These are phyloP conservation scores for Cucurbita ficifolia DNA, from an alignment of 306 rosid species.

Conservation along the genomic window DNA sequence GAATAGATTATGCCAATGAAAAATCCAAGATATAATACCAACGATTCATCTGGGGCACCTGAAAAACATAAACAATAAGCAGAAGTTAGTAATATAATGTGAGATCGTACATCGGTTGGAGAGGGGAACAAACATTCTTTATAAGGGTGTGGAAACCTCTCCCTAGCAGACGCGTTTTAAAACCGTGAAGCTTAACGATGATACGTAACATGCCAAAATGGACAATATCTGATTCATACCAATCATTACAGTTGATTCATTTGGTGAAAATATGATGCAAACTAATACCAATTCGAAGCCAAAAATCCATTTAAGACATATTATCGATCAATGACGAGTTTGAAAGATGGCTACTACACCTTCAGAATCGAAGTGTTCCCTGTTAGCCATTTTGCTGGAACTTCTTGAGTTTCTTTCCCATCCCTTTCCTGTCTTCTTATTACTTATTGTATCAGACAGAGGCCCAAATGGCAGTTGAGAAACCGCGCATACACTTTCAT, in stretches of 20 bases:
- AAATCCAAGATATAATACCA: conserved; percentile 55
- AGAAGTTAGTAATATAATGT: not conserved
- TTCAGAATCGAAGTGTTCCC: conserved; percentile 18
- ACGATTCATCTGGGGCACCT: not conserved
- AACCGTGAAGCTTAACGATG: too few species aligned
- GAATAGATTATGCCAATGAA: conserved; percentile 50
- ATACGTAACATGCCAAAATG: too few species aligned
- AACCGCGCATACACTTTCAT: conserved; percentile 23
- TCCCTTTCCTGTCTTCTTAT: conserved; percentile 21
- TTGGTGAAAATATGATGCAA: too few species aligned
- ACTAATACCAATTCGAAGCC: too few species aligned
- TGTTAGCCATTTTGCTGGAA: conserved; percentile 7
- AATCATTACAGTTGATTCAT: too few species aligned
- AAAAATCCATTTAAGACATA: too few species aligned
- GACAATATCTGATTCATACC: too few species aligned
- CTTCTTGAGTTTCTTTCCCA: conserved; percentile 21
- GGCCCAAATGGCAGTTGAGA: conserved; percentile 23
- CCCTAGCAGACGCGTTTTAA: too few species aligned
- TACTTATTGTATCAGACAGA: conserved; percentile 15
- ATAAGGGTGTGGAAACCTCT: too few species aligned
- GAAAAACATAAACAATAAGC: not conserved
- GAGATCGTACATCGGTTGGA: too few species aligned
- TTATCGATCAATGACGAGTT: too few species aligned
- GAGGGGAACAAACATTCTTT: too few species aligned
- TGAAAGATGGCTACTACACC: not conserved